Percentiles rank a stretch among this genome's conserved stretches.
These are phyloP conservation scores for Tulasnella sp. DNA, from an alignment of 768 basidiomycete genomes.

Conservation along the genomic window DNA sequence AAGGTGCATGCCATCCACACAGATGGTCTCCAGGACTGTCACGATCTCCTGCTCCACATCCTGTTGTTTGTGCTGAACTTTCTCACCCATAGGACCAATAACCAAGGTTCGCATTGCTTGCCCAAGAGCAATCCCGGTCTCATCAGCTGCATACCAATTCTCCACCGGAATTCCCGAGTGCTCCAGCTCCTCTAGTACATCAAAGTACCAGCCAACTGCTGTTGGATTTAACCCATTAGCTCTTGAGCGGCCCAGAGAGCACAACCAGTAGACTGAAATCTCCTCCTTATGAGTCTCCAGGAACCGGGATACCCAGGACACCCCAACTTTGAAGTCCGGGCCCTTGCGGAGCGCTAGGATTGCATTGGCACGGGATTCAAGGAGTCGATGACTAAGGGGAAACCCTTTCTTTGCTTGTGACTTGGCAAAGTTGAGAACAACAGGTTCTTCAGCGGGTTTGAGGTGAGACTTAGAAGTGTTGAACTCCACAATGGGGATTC, in stretches of 20 bases:
- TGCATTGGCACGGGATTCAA: slow-evolving; percentile 41
- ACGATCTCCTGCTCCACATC: slow-evolving; percentile 24
- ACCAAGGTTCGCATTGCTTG: slow-evolving; percentile 12
- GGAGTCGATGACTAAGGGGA: slow-evolving; percentile 38
- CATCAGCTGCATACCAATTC: slow-evolving; percentile 27
- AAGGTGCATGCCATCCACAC: slow-evolving; percentile 19
- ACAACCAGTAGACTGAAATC: slow-evolving; percentile 1
- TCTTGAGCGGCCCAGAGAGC: background rate
- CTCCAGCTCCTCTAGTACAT: slow-evolving; percentile 22
- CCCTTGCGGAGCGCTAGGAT: slow-evolving; percentile 25
- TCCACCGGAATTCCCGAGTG: background rate
- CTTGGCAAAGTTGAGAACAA: background rate
- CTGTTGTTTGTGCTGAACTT: slow-evolving; percentile 4
- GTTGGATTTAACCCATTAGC: slow-evolving; percentile 23
- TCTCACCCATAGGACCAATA: slow-evolving; percentile 28
- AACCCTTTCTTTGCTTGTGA: slow-evolving; percentile 38
- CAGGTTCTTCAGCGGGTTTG: slow-evolving; percentile 35
- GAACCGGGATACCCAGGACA: slow-evolving; percentile 28
- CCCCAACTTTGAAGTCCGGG: background rate
- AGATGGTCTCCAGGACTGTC: slow-evolving; percentile 27
- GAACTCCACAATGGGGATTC: slow-evolving; percentile 32
- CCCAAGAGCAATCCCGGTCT: slow-evolving; percentile 26
- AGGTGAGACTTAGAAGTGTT: slow-evolving; percentile 39
- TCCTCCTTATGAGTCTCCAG: background rate
- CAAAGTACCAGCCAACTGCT: slow-evolving; percentile 22